Conservation (phyloP, 768 basidiomycete species). For the Amanita jacksonii region DNA sequence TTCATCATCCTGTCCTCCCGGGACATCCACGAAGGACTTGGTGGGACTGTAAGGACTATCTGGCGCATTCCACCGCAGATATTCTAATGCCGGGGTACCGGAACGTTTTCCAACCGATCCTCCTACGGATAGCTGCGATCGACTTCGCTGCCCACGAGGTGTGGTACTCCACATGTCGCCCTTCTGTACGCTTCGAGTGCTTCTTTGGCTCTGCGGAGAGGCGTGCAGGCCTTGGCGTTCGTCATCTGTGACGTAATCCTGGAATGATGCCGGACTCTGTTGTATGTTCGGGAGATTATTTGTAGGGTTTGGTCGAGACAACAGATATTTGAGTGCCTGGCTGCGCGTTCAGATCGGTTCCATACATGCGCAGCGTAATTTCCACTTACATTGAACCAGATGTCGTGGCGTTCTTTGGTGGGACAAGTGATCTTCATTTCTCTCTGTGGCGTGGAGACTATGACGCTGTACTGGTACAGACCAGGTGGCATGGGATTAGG, state of each 20-base stretch:
- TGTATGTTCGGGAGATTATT: constrained; percentile 32
- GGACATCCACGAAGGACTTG: constrained; percentile 54
- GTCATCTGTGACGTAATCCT: constrained; percentile 40
- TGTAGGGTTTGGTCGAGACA: constrained; percentile 56
- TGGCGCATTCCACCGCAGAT: constrained; percentile 68
- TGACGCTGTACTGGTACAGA: constrained; percentile 83
- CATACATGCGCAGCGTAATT: constrained; percentile 1
- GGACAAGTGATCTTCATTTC: constrained; percentile 99
- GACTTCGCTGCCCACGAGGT: constrained; percentile 67
- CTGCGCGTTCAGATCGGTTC: constrained; percentile 9
- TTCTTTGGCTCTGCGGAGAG: constrained; percentile 71
- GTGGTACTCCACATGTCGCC: constrained; percentile 67
- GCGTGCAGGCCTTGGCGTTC: constrained; percentile 37
- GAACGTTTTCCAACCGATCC: constrained; percentile 77
- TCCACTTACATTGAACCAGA: constrained; percentile 79
- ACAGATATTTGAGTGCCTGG: constrained; percentile 86
- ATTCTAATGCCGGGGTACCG: constrained; percentile 89
- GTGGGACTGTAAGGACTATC: constrained; percentile 74
- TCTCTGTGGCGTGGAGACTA: constrained; percentile 86
- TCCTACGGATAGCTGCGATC: constrained; percentile 65
- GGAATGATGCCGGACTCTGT: constrained; percentile 38
- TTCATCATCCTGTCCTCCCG: constrained; percentile 35
- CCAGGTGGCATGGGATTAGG: constrained; percentile 95
- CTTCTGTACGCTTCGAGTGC: constrained; percentile 46
- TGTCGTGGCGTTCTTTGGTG: constrained; percentile 91